Evolutionary conservation across 2,329 filamentous ascomycete species (phyloP).

Genomic region (Cercospora nicotianae): DNA sequence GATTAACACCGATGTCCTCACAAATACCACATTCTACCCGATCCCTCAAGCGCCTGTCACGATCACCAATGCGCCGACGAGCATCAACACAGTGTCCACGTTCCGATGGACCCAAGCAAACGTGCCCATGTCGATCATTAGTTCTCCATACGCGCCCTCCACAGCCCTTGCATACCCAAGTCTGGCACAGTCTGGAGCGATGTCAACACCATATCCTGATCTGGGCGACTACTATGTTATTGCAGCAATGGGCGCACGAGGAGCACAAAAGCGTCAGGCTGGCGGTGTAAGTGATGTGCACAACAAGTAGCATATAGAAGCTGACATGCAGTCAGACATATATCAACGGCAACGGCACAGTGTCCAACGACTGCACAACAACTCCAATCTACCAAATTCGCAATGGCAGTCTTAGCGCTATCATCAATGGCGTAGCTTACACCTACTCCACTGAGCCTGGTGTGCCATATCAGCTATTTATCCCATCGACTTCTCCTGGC

Average conservation of each 20-base stretch:
- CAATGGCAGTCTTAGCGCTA: constrained; percentile 33
- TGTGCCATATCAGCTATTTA: constrained; percentile 28
- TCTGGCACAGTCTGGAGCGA: neutral
- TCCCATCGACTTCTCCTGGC: constrained; percentile 31
- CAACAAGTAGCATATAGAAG: neutral
- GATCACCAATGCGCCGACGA: constrained; percentile 36
- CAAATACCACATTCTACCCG: constrained; percentile 36
- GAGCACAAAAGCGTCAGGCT: constrained; percentile 14
- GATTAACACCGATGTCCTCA: constrained; percentile 32
- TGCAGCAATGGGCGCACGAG: constrained; percentile 9
- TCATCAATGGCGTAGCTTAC: constrained; percentile 29
- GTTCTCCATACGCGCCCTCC: constrained; percentile 1
- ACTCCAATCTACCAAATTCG: constrained; percentile 33
- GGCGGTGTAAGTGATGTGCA: constrained; percentile 13
- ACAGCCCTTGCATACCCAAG: neutral
- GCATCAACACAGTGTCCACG: constrained; percentile 33
- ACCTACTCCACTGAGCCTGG: constrained; percentile 34
- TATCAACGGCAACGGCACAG: constrained; percentile 31
- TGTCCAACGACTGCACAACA: constrained; percentile 36
- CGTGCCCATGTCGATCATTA: constrained; percentile 10
- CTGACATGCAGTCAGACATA: constrained; percentile 22
- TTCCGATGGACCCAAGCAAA: constrained; percentile 30
- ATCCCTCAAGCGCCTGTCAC: constrained; percentile 31
- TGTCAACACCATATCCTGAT: constrained; percentile 6
- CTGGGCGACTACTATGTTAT: constrained; percentile 15